These are phyloP conservation scores for Fusarium pseudonygamai DNA, from an alignment of 2,329 filamentous ascomycete species.

Conservation along the genomic window DNA sequence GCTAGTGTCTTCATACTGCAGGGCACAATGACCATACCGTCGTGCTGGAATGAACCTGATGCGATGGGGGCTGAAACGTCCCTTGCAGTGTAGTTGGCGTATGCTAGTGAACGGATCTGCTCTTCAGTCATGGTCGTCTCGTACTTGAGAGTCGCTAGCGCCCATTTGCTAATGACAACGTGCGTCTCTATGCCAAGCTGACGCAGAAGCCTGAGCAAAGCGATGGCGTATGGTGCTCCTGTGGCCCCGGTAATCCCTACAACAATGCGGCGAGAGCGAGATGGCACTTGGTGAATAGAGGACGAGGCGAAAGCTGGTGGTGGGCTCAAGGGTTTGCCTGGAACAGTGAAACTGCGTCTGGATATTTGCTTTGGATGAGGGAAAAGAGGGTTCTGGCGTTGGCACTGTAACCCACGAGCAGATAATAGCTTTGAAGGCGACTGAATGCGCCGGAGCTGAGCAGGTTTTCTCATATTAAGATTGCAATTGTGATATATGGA, in stretches of 20 bases:
- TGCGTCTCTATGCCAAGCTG: slow-evolving; percentile 58
- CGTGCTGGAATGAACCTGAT: not conserved
- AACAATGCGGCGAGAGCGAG: slow-evolving; percentile 47
- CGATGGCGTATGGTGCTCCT: slow-evolving; percentile 55
- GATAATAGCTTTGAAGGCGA: not conserved
- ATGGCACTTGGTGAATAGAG: not conserved
- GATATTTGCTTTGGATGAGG: not conserved
- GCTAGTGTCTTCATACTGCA: not conserved
- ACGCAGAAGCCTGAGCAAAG: slow-evolving; percentile 52
- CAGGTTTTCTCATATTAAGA: not conserved
- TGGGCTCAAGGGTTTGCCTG: not conserved
- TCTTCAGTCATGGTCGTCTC: slow-evolving; percentile 53
- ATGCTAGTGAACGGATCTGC: slow-evolving; percentile 51
- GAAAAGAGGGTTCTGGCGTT: not conserved
- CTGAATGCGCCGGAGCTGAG: not conserved
- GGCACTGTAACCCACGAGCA: not conserved
- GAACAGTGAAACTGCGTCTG: not conserved
- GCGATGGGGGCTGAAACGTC: slow-evolving; percentile 52
- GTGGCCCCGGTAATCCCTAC: slow-evolving; percentile 63
- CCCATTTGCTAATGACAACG: slow-evolving; percentile 60
- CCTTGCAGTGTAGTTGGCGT: slow-evolving; percentile 49
- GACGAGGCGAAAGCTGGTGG: not conserved
- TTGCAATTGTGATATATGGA: no score
- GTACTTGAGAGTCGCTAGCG: slow-evolving; percentile 56
- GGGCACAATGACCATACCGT: not conserved